Evolutionary conservation across 495 filamentous ascomycete genomes (phyloP).

Genomic region (Penicillium chermesinum): DNA sequence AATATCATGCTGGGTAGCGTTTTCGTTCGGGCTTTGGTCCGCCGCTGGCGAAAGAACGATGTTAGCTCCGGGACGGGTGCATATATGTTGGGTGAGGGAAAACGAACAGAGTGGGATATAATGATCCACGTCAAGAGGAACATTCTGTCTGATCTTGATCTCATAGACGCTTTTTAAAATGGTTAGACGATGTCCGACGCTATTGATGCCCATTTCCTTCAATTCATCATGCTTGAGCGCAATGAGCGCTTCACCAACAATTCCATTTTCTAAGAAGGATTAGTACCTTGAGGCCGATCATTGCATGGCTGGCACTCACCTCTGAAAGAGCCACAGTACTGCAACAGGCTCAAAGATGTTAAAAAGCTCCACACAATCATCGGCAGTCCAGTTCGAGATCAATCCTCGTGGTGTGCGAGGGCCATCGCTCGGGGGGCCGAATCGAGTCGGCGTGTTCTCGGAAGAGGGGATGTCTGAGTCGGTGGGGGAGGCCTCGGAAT

Average conservation of each 20-base stretch:
- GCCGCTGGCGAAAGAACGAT: constrained; percentile 55
- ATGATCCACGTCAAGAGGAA: constrained; percentile 86
- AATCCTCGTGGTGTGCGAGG: constrained; percentile 68
- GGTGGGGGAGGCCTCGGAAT: constrained; percentile 74
- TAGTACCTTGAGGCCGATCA: neutral
- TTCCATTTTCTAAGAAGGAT: constrained; percentile 68
- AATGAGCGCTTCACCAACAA: constrained; percentile 86
- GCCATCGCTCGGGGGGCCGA: constrained; percentile 59
- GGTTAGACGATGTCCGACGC: constrained; percentile 89
- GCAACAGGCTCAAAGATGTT: constrained; percentile 67
- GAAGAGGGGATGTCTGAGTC: constrained; percentile 75
- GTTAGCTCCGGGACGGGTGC: constrained; percentile 9
- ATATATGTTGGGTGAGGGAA: neutral
- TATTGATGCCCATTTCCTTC: constrained; percentile 87
- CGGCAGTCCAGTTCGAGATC: constrained; percentile 82
- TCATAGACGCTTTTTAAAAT: constrained; percentile 95
- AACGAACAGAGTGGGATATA: constrained; percentile 88
- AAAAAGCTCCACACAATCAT: constrained; percentile 88
- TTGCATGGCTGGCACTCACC: constrained; percentile 46
- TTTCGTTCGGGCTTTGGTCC: constrained; percentile 79
- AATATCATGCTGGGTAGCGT: constrained; percentile 86
- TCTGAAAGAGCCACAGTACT: constrained; percentile 78
- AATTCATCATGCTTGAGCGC: constrained; percentile 87
- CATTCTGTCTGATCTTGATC: constrained; percentile 84
- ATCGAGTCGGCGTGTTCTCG: constrained; percentile 85